Evolutionary conservation across 208 protist species (phyloP), one percentile per base, ranked within the genome.

Genomic region (Wallacemonas sp.): DNA sequence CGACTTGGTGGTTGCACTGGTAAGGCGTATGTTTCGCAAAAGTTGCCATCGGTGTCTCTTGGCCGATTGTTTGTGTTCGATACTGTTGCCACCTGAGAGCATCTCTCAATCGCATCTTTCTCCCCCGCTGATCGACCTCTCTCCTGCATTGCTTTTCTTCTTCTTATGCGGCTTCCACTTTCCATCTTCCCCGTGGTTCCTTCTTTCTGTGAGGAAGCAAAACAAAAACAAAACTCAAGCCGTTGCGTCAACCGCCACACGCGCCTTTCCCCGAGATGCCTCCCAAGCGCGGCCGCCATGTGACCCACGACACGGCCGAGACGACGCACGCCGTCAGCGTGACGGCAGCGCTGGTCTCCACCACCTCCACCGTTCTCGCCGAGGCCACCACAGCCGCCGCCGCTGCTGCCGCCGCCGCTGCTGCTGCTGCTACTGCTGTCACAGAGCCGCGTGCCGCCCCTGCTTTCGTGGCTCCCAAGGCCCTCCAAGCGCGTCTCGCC

Each of bases 401-500:
- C 36, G 25, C 57, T 7, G 18, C 26, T 0, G 18, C 50, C 16
- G 18, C 44, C n/a, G 3, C 55, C 36, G 18, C 57, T 3, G 11
- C n/a, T 36, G 18, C 55, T n/a, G 31, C 48, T 12, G 23, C 59
- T 36, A 8, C 55, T n/a, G 31, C 48, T 12, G 23, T 46, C 18
- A 16, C 12, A 1, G 28, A 32, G 18, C 1, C 33, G 25, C 16
- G 49, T n/a, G 1, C 72, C 20, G 39, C 36, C 8, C 62, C 25
- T 18, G 66, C 45, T 32, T 79, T 86, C 14, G 64, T 36, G 5
- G 67, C 82, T 2, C 80, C 80, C 0, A 32, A 32, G 2, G 80
- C 65, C 14, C 72, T 86, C 4, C 48, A 72, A 33, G 67, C 77
- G 49, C 70, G 70, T 41, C 81, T 84, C 28, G 28, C 28, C 7